Base-by-base conservation (phyloP, 306 rosid species). In the Luffa acutangula region DNA sequence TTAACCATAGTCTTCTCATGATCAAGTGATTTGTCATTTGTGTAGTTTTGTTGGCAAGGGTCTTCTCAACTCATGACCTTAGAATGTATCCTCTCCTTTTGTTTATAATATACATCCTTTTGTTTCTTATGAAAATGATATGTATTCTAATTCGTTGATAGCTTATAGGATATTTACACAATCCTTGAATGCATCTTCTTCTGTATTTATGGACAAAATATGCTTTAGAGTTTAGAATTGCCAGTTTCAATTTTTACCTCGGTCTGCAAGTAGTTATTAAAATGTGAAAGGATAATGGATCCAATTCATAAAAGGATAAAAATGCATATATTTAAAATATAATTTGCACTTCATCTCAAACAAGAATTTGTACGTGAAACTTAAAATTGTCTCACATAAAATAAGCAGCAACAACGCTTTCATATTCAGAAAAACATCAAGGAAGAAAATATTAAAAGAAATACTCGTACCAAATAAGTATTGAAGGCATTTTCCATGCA, bases 401-500 rank as follows among this genome's bases (percentile, higher is more conserved):
- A 49, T 72, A 73, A 73, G 33, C 64, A 75, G 18, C 78, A 37
- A 53, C 17, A 53, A 54, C 36, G 36, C 64, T 53, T 75, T 33
- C 13, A 60, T 41, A 37, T 17, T 63, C 7, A 59, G 37, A 42
- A 78, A 80, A 60, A 65, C 65, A 41, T 52, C 21, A 41, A 45
- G 43, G 18, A 63, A 57, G 43, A 31, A 57, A 5, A 64, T 42
- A 3, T 9, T 3, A 43, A 83, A 76, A 80, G 81, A 84, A 83
- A 70, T 83, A 77, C 82, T 83, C 94, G 75, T 86, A 93, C 98
- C 84, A 89, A 85, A 84, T 96, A 96, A 84, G 96, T 90, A 87
- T 43, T 93, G 81, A 96, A 90, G 71, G 99, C 98, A 88, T 89
- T 93, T 85, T 96, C 99, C 99, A 96, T 91, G 94, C 98, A 93